Conservation (phyloP, 2,329 filamentous ascomycete species). For the Cladosporium oxysporum region DNA sequence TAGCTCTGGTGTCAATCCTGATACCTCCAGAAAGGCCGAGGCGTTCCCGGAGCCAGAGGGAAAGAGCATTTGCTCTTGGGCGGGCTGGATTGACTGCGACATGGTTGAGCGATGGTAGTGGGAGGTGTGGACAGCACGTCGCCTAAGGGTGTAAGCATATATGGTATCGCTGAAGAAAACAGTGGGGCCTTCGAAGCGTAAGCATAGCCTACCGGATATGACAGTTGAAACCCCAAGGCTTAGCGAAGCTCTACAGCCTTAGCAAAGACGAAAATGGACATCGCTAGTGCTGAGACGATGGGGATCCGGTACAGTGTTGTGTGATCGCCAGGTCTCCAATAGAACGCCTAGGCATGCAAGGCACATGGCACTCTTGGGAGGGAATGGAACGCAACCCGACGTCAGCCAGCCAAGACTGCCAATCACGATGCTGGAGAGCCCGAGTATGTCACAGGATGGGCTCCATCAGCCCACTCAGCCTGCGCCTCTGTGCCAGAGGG, state of each 20-base stretch:
- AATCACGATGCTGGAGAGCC: neutral
- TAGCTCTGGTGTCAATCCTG: slow-evolving; percentile 16
- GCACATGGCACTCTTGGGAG: slow-evolving; percentile 9
- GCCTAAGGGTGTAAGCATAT: slow-evolving; percentile 10
- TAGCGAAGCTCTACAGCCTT: slow-evolving; percentile 18
- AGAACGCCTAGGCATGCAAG: slow-evolving; percentile 16
- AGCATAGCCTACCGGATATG: slow-evolving; percentile 17
- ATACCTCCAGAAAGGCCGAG: slow-evolving; percentile 14
- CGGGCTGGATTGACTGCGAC: slow-evolving; percentile 18
- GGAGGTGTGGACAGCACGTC: slow-evolving; percentile 11
- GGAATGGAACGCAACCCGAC: slow-evolving; percentile 9
- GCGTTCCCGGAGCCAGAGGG: slow-evolving; percentile 15
- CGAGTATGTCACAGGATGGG: slow-evolving; percentile 1
- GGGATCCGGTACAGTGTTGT: slow-evolving; percentile 21
- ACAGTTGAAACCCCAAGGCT: slow-evolving; percentile 12
- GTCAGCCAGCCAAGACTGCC: slow-evolving; percentile 8
- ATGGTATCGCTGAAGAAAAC: slow-evolving; percentile 16
- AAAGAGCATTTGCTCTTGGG: slow-evolving; percentile 19
- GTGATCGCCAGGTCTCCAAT: slow-evolving; percentile 17
- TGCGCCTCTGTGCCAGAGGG: slow-evolving; percentile 18
- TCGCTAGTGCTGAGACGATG: slow-evolving; percentile 20
- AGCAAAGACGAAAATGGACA: slow-evolving; percentile 18
- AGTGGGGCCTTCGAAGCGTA: slow-evolving; percentile 5
- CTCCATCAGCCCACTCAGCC: slow-evolving; percentile 20
- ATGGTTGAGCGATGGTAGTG: slow-evolving; percentile 8